Evolutionary conservation across 306 rosid species (phyloP), one percentile per base, ranked within the genome.

Genomic region (Quercus engelmannii): DNA sequence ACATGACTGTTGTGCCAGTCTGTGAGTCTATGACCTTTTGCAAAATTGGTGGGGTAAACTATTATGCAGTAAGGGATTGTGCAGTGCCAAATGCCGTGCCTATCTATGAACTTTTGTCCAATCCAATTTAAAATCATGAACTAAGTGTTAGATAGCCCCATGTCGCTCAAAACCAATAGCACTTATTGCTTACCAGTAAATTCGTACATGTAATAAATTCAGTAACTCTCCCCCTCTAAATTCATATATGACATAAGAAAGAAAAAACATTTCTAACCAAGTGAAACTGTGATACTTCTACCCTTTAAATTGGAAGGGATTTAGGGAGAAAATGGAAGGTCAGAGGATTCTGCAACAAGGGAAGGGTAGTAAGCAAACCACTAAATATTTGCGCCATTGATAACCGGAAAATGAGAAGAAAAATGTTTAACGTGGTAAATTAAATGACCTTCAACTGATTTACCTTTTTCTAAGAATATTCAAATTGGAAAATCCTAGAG

Each of bases 401-500:
- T 63, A 63, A 63, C 17, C 0, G 17, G 4, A 30, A 17, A 17
- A 28, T 10, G 28, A 21, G 23, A 58, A 58, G 9, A n/a, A 49
- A 49, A 2, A 0, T 49, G 17, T 3, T 49, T 49, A 49, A 12
- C 15, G 1, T 49, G 54, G 15, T 11, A 49, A 49, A 49, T 49
- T 49, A 49, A 3, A 11, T 13, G 54, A 49, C 54, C 1, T 49
- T 49, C 54, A 49, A 13, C 17, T 49, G 54, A 49, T 49, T 49
- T 49, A 49, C 54, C 54, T 49, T 49, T 11, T 0, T 49, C 15
- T 49, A 49, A 49, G 76, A 78, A 77, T 59, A 55, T 70, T 77
- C 35, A 74, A 70, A 46, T 69, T 55, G 80, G 61, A 72, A 81
- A 74, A 49, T 65, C 59, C 52, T 62, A 46, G 1, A 25, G 78